Evolutionary conservation across 441 rosid species (phyloP).

Genomic region (Croton laevigatus): DNA sequence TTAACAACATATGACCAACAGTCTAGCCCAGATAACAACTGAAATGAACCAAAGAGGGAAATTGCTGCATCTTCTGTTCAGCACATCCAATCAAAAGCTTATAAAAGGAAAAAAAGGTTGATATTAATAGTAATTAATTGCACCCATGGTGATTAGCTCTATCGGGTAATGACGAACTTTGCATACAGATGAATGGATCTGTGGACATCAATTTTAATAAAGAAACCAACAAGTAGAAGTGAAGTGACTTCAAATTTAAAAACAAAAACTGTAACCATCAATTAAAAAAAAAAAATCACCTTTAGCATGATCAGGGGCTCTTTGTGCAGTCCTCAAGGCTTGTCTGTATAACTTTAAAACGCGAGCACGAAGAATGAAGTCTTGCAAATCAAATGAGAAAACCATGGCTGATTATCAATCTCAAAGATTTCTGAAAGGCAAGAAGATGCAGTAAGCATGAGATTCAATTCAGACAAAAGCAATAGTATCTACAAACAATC

Average conservation of each 20-base stretch:
- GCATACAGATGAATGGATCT: neutral
- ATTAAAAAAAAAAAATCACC: slow-evolving; percentile 32
- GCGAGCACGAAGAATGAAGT: slow-evolving; percentile 75
- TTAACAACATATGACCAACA: neutral
- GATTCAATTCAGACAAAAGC: neutral
- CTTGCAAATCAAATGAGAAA: slow-evolving; percentile 58
- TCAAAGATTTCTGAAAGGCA: neutral
- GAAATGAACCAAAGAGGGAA: neutral
- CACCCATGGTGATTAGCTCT: neutral
- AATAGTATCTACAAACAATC: no score
- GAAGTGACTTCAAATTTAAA: no score
- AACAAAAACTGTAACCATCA: no score
- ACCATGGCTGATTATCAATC: slow-evolving; percentile 40
- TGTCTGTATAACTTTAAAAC: slow-evolving; percentile 81
- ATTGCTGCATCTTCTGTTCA: neutral
- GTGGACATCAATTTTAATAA: neutral
- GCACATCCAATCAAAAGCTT: neutral
- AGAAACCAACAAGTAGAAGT: neutral
- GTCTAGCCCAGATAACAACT: neutral
- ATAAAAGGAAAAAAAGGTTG: neutral
- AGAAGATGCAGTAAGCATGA: neutral
- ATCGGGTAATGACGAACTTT: neutral
- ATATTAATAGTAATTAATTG: neutral
- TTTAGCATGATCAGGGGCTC: slow-evolving; percentile 66
- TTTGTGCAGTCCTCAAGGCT: slow-evolving; percentile 61